Evolutionary conservation across 2,329 filamentous ascomycete species (phyloP).

Genomic region (Aspergillus sp.): DNA sequence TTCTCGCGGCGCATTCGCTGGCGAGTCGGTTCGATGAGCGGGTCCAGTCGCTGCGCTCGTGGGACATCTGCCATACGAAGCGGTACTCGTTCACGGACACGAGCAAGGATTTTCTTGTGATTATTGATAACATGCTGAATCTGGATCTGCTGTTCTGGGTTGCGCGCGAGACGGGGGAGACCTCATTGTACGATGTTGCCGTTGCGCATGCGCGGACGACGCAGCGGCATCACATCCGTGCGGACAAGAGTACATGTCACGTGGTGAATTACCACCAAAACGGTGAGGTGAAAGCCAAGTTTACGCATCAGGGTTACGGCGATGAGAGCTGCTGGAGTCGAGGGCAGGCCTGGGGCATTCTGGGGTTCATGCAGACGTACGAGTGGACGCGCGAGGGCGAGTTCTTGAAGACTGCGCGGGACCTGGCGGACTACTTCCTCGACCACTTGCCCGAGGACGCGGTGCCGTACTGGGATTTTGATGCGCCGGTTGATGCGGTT

Average conservation of each 20-base stretch:
- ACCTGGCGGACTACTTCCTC: conserved; percentile 54
- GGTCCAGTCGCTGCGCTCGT: conserved; percentile 46
- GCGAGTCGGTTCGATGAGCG: conserved; percentile 41
- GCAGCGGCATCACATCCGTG: conserved; percentile 44
- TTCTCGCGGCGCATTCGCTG: conserved; percentile 43
- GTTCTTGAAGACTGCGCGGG: conserved; percentile 47
- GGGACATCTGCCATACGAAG: conserved; percentile 50
- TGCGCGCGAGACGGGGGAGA: conserved; percentile 37
- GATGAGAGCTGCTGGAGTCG: conserved; percentile 32
- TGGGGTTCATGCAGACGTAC: conserved; percentile 47
- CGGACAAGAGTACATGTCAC: conserved; percentile 32
- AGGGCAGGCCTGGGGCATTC: conserved; percentile 33
- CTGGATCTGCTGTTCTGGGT: conserved; percentile 47
- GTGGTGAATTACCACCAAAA: conserved; percentile 48
- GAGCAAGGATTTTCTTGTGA: conserved; percentile 44
- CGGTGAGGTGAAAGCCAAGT: conserved; percentile 36
- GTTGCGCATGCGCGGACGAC: conserved; percentile 46
- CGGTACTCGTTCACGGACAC: conserved; percentile 37
- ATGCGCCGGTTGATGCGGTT: conserved; percentile 44
- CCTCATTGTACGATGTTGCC: conserved; percentile 23
- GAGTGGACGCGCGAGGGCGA: conserved; percentile 35
- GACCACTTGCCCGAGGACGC: conserved; percentile 42
- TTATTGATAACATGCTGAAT: conserved; percentile 51
- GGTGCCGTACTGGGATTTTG: conserved; percentile 58
- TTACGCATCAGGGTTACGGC: conserved; percentile 33